phyloP scores from a whole-genome alignment of 371 early-diverging fungal genomes.

The Mortierella sp. region DNA sequence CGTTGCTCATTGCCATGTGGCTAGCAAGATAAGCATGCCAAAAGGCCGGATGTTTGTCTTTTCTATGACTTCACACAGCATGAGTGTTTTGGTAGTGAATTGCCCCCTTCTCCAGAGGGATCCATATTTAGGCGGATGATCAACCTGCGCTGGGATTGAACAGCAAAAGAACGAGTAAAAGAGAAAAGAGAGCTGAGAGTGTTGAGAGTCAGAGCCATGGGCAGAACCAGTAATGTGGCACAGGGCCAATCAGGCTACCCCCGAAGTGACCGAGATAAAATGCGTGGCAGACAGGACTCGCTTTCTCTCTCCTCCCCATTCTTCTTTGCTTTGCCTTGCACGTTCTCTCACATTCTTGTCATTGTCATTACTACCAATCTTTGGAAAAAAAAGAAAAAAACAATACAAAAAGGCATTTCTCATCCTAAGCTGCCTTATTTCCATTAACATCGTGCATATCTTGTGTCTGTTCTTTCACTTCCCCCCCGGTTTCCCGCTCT shows the following conservation, averaged over 20 bases:
- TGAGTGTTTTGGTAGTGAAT: not conserved
- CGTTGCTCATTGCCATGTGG: conserved; percentile 9
- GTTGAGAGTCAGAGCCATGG: not conserved
- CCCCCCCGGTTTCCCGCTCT: conserved; percentile 8
- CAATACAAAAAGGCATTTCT: not conserved
- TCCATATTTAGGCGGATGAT: not conserved
- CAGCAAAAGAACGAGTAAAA: not conserved
- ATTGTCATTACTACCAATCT: not conserved
- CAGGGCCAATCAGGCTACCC: conserved; percentile 13
- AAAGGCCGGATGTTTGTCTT: not conserved
- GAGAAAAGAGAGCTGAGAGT: conserved; percentile 3
- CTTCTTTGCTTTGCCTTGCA: not conserved
- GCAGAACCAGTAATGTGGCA: conserved; percentile 16
- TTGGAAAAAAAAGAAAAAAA: not conserved
- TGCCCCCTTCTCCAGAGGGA: not conserved
- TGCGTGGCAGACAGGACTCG: not conserved
- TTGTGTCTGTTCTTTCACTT: not conserved
- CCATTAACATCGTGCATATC: not conserved
- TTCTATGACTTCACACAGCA: conserved; percentile 14
- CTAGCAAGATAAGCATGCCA: not conserved
- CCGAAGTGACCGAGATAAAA: conserved; percentile 3
- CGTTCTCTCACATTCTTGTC: conserved; percentile 11
- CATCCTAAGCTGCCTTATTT: not conserved
- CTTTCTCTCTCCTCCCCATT: not conserved
- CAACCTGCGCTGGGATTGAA: conserved; percentile 6